phyloP scores from a whole-genome alignment of 495 filamentous ascomycete genomes.

The Penicillium mononematosum region DNA sequence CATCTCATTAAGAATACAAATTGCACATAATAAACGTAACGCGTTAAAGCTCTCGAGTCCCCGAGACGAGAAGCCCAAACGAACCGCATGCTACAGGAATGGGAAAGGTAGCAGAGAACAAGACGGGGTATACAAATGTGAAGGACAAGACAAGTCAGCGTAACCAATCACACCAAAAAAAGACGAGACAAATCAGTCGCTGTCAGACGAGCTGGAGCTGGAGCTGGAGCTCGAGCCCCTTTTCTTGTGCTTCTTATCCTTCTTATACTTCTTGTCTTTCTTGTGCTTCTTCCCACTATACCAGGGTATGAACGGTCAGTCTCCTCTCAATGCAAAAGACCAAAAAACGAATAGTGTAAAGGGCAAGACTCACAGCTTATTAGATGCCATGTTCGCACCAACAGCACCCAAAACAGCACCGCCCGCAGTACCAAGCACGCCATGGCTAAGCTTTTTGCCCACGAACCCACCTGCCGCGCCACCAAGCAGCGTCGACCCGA shows the following conservation, averaged over 20 bases:
- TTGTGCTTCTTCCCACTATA: slow-evolving; percentile 24
- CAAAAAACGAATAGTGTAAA: background rate
- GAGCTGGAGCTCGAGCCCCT: slow-evolving; percentile 31
- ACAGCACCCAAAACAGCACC: slow-evolving; percentile 48
- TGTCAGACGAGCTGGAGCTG: slow-evolving; percentile 32
- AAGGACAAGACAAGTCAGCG: background rate
- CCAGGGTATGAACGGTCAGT: slow-evolving; percentile 16
- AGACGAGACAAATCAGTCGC: slow-evolving; percentile 5
- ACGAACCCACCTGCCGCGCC: slow-evolving; percentile 44
- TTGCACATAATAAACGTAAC: background rate
- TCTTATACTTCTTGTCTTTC: slow-evolving; percentile 30
- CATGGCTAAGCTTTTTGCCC: slow-evolving; percentile 45
- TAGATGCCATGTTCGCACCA: slow-evolving; percentile 37
- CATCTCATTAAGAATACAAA: slow-evolving; percentile 9
- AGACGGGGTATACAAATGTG: slow-evolving; percentile 6
- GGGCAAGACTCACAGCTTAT: slow-evolving; percentile 35
- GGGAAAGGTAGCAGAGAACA: background rate
- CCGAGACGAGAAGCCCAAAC: background rate
- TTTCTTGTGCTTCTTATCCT: slow-evolving; percentile 32
- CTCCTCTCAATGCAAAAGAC: background rate
- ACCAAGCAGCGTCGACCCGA: slow-evolving; percentile 44
- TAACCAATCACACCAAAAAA: background rate
- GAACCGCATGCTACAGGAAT: background rate
- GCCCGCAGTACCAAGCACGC: slow-evolving; percentile 40
- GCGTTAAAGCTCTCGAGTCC: background rate